Evolutionary conservation across 768 basidiomycete species (phyloP), one percentile per base, ranked within the genome.

Genomic region (Wakefieldia striispora): DNA sequence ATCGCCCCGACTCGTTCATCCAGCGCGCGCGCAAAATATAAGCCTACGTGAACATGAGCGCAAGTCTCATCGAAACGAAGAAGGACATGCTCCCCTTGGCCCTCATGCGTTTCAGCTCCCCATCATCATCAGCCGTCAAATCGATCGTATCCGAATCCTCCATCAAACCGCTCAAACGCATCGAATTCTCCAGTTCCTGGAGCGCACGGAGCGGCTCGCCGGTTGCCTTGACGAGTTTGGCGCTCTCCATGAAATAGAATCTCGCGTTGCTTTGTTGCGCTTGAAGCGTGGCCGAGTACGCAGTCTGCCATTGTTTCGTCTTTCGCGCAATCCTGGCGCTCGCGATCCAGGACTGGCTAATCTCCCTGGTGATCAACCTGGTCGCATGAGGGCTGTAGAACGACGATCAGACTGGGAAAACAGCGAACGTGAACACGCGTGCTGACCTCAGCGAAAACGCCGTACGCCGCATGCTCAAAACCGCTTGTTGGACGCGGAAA

Each of bases 261-360:
- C 79, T 78, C 1, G 83, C 79, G 19, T 81, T 76, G 54, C 74
- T 76, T 60, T 91, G 85, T 48, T 84, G 80, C 0, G 94, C 92
- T 69, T 99, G 97, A 0, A 99, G 77, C 55, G 89, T 82, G 6
- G 97, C 94, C 61, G 91, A 97, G 65, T 98, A 99, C 2, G 97
- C 93, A 0, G 95, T 97, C 71, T 97, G 95, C 76, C 83, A 86
- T 64, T 98, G 94, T 0, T 91, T 88, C 3, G 94, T 90, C 64
- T 97, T 99, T 29, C 97, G 76, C 29, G 97, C 97, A 48, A 94
- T 93, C 65, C 95, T 97, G n/a, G 95, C 88, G 51, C 88, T 97
- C 23, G 81, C 75, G 12, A 98, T 77, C 97, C 97, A 99, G 1
- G 91, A 84, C 40, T 79, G 78, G 3, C 92, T 88, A 33, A 95